Evolutionary conservation across 148 eudicot genomes (phyloP), one percentile per base, ranked within the genome.

Genomic region (Rhododendron vialii): DNA sequence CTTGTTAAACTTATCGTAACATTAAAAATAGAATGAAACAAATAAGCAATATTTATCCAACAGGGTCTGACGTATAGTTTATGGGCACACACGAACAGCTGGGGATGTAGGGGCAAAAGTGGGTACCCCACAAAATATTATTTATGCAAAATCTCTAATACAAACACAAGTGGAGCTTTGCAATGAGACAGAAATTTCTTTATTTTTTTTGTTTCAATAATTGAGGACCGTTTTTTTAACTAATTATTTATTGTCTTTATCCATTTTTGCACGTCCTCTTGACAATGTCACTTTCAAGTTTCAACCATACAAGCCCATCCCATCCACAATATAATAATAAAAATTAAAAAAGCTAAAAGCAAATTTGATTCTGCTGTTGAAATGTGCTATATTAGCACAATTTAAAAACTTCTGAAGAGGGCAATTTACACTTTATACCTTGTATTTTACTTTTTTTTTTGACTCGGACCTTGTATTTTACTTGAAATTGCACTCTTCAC

Each of bases 281-380:
- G 82, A 76, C 82, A 33, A 76, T 55, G 75, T 36, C 85, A 76
- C 77, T 76, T 59, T 75, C 75, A 82, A 75, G 76, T 75, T 59
- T 75, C 82, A 75, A 75, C 22, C 61, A 26, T 55, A 74, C 85
- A 36, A 20, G 41, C 76, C 88, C 77, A 61, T 81, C 84, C 7
- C 83, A 11, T 24, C 14, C 26, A 24, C 67, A 61, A 38, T 13
- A 7, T 20, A 55, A 10, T 22, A 13, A 79, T 22, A 5, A 26
- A 41, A 41, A 41, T 41, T 41, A 6, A 41, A 41, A 79, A 13
- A 78, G 35, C 18, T 26, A 28, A 80, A 77, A 77, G n/a, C 22
- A 51, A 48, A 81, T 7, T 18, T 51, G 61, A 55, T 53, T 81
- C 43, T 28, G 83, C 10, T 26, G 83, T 51, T 18, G 41, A 55